These are phyloP conservation scores for Lipomyces yamadae DNA, from an alignment of 805 yeast genomes.

Conservation along the genomic window DNA sequence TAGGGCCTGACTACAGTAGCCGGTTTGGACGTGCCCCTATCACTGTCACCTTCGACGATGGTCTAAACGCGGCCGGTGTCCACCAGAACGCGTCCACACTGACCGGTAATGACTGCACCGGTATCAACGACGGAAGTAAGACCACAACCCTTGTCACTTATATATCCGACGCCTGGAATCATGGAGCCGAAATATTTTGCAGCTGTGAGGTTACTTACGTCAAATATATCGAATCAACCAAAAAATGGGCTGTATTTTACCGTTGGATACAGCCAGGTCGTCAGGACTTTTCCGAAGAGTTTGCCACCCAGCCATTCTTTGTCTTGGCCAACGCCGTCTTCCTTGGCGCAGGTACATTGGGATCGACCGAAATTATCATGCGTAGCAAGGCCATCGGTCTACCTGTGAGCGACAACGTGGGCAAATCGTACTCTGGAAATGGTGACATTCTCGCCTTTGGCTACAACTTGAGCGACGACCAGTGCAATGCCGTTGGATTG, in stretches of 20 bases:
- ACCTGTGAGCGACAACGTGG: slow-evolving; percentile 1
- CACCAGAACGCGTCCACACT: not conserved
- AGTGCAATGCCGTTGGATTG: not conserved
- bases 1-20: not conserved
- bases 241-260: not conserved
- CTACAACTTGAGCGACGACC: not conserved
- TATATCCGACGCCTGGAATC: not conserved
- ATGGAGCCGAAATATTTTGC: not conserved
- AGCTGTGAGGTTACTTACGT: not conserved
- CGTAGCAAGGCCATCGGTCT: not conserved
- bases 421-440: not conserved
- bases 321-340: not conserved
- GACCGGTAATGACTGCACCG: not conserved
- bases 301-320: not conserved
- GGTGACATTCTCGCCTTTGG: slow-evolving; percentile 1
- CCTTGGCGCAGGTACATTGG: not conserved
- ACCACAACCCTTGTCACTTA: not conserved
- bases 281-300: not conserved
- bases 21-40: not conserved
- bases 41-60: not conserved
- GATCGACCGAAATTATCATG: not conserved
- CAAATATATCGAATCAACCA: not conserved
- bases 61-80: not conserved
- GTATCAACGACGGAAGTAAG: not conserved
- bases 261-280: not conserved